Conservation (phyloP, 306 rosid species). For the Psophocarpus tetragonolobus region DNA sequence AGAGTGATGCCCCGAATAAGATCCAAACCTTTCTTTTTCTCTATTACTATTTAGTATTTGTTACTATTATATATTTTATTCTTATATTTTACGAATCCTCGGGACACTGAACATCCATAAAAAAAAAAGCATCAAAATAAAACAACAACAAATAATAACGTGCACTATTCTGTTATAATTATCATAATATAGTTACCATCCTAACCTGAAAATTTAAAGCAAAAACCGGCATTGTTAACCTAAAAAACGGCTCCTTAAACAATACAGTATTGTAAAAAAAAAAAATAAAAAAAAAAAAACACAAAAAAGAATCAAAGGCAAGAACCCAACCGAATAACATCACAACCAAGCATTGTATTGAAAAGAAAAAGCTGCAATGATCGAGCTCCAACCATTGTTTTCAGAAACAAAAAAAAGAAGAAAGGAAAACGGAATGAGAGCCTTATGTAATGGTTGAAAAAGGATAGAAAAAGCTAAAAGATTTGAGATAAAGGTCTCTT, state of each 20-base stretch:
- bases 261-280: neutral
- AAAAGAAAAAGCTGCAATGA: conserved; percentile 16
- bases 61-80: neutral
- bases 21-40: conserved; percentile 43
- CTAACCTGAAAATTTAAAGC: neutral
- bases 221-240: conserved; percentile 9
- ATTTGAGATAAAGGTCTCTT: neutral
- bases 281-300: neutral
- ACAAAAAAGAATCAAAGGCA: neutral
- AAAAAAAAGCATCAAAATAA: conserved; percentile 31
- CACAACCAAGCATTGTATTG: conserved; percentile 1
- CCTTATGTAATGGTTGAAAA: neutral
- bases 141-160: conserved; percentile 22
- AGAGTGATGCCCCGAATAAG: conserved; percentile 23
- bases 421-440: neutral
- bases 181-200: neutral
- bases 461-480: conserved; percentile 1
- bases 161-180: neutral
- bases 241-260: conserved; percentile 1
- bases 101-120: conserved; percentile 39
- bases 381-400: neutral
- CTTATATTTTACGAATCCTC: neutral
- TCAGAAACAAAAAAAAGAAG: neutral
- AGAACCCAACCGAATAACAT: conserved; percentile 13
- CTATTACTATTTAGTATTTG: too few species aligned